phyloP scores from a whole-genome alignment of 345 rosid species.

The Gossypioides kirkii region DNA sequence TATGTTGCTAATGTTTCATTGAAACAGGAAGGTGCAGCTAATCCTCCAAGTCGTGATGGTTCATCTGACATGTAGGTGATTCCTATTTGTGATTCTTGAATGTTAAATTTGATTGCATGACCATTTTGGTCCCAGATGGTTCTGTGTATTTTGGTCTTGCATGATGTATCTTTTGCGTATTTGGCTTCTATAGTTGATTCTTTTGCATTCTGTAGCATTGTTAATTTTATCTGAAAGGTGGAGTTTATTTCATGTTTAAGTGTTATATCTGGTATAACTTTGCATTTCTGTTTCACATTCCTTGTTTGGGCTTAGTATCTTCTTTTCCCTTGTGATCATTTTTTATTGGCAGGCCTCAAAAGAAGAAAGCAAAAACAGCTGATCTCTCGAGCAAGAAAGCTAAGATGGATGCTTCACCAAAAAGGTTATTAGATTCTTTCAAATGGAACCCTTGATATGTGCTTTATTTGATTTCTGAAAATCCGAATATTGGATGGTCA shows the following conservation, averaged over 20 bases:
- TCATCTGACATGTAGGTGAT: conserved; percentile 59
- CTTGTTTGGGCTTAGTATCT: not conserved
- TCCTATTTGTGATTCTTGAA: conserved; percentile 2
- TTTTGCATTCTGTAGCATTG: not conserved
- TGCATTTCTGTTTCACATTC: not conserved
- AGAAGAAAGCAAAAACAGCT: conserved; percentile 56
- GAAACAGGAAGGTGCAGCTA: conserved; percentile 51
- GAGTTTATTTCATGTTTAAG: not conserved
- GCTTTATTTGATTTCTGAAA: conserved; percentile 9
- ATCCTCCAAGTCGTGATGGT: conserved; percentile 35
- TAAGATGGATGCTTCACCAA: conserved; percentile 40
- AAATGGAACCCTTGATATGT: not conserved
- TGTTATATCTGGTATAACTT: not conserved
- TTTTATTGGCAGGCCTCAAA: conserved; percentile 50
- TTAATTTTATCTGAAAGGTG: not conserved
- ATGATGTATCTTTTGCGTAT: not conserved
- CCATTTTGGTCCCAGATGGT: not conserved
- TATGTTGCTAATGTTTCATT: conserved; percentile 22
- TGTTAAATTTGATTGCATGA: not conserved
- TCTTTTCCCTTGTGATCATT: not conserved
- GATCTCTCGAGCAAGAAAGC: conserved; percentile 37
- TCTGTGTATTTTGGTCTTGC: not conserved
- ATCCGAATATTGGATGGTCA: conserved; percentile 18
- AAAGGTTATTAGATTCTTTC: conserved; percentile 40
- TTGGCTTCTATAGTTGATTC: not conserved